Evolutionary conservation across 108 stramenopile genomes (phyloP).

Genomic region (Schizochytrium sp.): DNA sequence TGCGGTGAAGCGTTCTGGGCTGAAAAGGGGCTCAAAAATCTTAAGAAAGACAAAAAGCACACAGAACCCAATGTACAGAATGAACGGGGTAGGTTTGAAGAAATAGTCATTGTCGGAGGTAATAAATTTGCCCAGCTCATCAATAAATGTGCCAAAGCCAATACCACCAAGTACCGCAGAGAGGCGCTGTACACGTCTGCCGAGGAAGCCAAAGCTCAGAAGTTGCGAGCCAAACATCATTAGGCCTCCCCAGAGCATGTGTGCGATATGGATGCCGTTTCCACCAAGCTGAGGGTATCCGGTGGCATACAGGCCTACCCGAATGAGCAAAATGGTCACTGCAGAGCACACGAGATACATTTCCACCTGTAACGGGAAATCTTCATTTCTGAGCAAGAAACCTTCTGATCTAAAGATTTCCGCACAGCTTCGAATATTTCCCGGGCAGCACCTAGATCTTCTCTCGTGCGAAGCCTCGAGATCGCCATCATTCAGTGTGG

Average conservation of each 20-base stretch:
- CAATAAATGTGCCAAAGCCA: conserved; percentile 47
- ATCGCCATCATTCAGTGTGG: background rate
- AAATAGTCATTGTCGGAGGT: conserved; percentile 61
- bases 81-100: conserved; percentile 50
- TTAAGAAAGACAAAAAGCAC: conserved; percentile 48
- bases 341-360: conserved; percentile 60
- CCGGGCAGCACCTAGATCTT: background rate
- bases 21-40: conserved; percentile 24
- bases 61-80: conserved; percentile 55
- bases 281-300: conserved; percentile 55
- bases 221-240: conserved; percentile 50
- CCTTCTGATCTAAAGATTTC: conserved; percentile 20
- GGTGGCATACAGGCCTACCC: conserved; percentile 43
- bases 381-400: conserved; percentile 47
- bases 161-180: conserved; percentile 38
- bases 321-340: conserved; percentile 36
- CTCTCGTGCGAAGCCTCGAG: background rate
- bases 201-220: conserved; percentile 41
- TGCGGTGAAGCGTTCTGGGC: conserved; percentile 10
- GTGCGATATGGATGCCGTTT: conserved; percentile 51
- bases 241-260: conserved; percentile 57
- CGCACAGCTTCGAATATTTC: background rate
- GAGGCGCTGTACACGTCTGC: conserved; percentile 37
- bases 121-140: conserved; percentile 59
- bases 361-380: conserved; percentile 41